Percentiles rank a stretch among this genome's conserved stretches.
These are phyloP conservation scores for Guillardia theta DNA, from an alignment of 78 protist species.

Conservation along the genomic window DNA sequence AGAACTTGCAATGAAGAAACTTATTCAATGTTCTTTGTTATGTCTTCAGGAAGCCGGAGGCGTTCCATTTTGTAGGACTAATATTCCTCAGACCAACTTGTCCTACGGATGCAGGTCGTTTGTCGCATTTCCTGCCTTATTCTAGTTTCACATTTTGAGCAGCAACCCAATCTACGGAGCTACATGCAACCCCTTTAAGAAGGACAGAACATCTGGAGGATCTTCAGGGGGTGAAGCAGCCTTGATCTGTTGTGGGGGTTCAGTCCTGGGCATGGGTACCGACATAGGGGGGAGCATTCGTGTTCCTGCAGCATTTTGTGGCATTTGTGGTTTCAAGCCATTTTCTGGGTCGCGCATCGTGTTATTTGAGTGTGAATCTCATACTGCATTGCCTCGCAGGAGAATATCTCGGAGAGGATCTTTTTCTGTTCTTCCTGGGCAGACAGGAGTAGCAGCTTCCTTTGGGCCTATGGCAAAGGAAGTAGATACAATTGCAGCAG, in stretches of 20 bases:
- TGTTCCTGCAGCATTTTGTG: neutral
- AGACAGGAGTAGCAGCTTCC: neutral
- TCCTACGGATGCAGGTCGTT: neutral
- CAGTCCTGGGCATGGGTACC: neutral
- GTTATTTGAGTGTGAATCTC: neutral
- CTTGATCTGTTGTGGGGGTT: neutral
- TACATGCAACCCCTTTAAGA: neutral
- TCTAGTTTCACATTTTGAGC: neutral
- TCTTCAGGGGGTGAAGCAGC: neutral
- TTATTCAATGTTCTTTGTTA: neutral
- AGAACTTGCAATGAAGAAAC: neutral
- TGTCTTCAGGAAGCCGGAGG: neutral
- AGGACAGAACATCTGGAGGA: neutral
- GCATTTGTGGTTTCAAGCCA: neutral
- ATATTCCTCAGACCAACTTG: neutral
- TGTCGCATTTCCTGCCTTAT: neutral
- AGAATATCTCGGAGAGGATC: neutral
- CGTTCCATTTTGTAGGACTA: neutral
- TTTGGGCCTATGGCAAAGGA: neutral
- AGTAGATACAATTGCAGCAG: neutral
- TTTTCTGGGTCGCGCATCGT: neutral
- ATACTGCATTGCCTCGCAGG: neutral
- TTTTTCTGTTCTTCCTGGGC: neutral
- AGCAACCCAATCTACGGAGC: neutral
- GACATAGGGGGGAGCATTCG: neutral